Conservation (phyloP, 148 eudicot genomes). For the Linanthus parryae region DNA sequence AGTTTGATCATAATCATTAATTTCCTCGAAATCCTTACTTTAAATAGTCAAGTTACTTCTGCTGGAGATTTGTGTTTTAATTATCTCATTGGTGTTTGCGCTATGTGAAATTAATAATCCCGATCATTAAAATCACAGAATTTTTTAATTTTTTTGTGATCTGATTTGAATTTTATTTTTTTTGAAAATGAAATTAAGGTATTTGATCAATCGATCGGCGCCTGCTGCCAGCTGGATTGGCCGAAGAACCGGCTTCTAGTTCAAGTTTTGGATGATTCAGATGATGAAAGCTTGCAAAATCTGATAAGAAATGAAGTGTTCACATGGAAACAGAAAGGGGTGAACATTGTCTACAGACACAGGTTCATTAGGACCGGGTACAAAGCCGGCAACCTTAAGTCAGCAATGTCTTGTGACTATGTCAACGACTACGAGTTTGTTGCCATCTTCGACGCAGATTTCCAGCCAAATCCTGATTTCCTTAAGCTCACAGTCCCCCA, state of each 20-base stretch:
- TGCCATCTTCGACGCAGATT: conserved; percentile 60
- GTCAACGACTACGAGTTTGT: conserved; percentile 63
- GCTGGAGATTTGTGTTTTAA: no score
- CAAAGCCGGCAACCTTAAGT: conserved; percentile 65
- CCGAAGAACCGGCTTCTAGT: conserved; percentile 44
- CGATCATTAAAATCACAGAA: no score
- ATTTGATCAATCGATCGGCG: conserved; percentile 48
- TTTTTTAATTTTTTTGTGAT: conserved; percentile 9
- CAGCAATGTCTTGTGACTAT: conserved; percentile 66
- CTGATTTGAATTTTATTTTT: background rate
- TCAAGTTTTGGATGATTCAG: conserved; percentile 62
- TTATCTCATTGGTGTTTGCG: no score
- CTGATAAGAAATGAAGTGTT: conserved; percentile 42
- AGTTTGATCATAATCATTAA: background rate
- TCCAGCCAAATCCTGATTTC: conserved; percentile 61
- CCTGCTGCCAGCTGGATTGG: conserved; percentile 61
- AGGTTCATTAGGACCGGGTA: conserved; percentile 54
- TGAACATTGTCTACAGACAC: conserved; percentile 58
- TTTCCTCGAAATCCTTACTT: no score
- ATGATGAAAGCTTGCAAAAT: conserved; percentile 37
- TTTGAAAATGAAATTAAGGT: conserved; percentile 32
- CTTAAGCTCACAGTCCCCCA: conserved; percentile 47
- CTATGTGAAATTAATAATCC: no score
- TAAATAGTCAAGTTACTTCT: no score
- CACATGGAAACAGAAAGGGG: conserved; percentile 53